These are phyloP conservation scores for Flaveria brownii DNA, from an alignment of 129 eudicot species.

Conservation along the genomic window DNA sequence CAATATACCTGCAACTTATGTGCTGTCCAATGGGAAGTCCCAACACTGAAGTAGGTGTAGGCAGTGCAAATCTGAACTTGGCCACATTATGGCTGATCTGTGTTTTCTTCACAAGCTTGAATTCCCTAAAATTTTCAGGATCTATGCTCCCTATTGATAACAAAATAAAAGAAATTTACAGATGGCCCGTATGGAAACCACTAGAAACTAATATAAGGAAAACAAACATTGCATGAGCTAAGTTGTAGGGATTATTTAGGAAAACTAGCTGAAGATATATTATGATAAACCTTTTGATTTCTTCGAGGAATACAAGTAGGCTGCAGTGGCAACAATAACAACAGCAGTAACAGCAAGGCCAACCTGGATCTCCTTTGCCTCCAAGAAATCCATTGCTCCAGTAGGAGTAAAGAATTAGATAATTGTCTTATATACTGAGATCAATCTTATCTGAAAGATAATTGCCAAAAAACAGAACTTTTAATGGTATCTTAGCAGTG, in stretches of 20 bases:
- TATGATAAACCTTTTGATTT: constrained; percentile 64
- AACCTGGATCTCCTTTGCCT: constrained; percentile 60
- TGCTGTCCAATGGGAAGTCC: constrained; percentile 98
- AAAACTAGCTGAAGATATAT: background rate
- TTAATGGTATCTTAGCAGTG: constrained; percentile 11
- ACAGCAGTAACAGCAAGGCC: constrained; percentile 72
- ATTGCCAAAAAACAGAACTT: constrained; percentile 17
- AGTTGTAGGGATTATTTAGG: background rate
- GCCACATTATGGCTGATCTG: constrained; percentile 94
- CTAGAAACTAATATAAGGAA: constrained; percentile 1
- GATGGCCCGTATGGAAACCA: background rate
- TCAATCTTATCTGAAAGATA: constrained; percentile 26
- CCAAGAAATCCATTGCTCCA: constrained; percentile 61
- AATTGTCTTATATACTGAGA: background rate
- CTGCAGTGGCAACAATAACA: constrained; percentile 72
- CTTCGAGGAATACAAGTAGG: constrained; percentile 61
- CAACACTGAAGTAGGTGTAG: constrained; percentile 83
- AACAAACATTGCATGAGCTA: no score
- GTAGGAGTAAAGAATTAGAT: constrained; percentile 5
- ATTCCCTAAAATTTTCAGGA: constrained; percentile 68
- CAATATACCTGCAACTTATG: constrained; percentile 81
- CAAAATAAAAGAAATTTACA: constrained; percentile 14
- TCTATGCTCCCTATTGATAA: constrained; percentile 55
- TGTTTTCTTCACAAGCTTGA: constrained; percentile 85
- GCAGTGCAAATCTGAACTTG: constrained; percentile 90